A percentile compares a stretch with the other conserved stretches of the same genome.
Conservation (phyloP, 2,329 filamentous ascomycete species). For the Graphiopsis chlorocephala region DNA sequence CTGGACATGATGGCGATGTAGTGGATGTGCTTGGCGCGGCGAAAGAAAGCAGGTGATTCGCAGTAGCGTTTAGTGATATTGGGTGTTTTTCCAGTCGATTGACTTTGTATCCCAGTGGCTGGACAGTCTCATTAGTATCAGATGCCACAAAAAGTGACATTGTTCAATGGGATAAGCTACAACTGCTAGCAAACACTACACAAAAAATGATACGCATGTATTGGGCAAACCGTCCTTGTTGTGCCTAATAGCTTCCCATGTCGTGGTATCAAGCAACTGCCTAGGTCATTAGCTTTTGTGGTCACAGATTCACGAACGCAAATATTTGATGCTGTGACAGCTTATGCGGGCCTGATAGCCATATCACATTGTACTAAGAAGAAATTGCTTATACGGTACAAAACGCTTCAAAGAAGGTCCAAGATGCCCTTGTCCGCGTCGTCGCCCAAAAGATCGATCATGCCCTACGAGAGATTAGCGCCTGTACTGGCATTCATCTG, state of each 20-base stretch:
- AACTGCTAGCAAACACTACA: background rate
- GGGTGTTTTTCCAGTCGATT: no score
- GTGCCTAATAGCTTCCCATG: background rate
- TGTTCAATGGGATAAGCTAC: background rate
- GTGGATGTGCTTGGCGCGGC: background rate
- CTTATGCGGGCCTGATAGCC: background rate
- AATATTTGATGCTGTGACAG: no score
- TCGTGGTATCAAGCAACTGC: background rate
- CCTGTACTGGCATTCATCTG: background rate
- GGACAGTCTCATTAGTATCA: background rate
- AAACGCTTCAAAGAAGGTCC: constrained; percentile 65
- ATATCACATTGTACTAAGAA: background rate
- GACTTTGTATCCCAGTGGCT: background rate
- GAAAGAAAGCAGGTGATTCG: background rate
- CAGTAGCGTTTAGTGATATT: background rate
- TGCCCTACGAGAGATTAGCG: constrained; percentile 61
- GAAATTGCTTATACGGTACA: background rate
- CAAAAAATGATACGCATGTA: no score
- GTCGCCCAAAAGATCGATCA: constrained; percentile 89
- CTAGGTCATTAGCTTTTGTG: background rate
- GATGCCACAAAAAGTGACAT: background rate
- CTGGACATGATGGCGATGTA: background rate
- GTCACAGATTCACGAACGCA: no score
- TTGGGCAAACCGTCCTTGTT: no score
- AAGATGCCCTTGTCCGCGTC: constrained; percentile 91